These are phyloP conservation scores for Oryza longistaminata DNA, from an alignment of 176 grass and related monocot genomes.

Conservation along the genomic window DNA sequence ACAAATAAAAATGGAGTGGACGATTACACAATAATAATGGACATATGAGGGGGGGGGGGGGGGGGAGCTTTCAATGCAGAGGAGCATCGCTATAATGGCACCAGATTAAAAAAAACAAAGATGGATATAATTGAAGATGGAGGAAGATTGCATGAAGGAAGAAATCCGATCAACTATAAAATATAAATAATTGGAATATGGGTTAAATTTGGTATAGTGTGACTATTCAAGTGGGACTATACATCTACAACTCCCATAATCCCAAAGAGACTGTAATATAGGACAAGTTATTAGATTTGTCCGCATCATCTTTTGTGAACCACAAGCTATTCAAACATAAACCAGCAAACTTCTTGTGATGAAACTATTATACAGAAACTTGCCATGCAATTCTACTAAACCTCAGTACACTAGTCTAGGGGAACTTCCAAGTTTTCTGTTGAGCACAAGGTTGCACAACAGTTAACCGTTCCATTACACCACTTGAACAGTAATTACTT, in stretches of 20 bases:
- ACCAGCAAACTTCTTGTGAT: slow-evolving; percentile 2
- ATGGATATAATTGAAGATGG: slow-evolving; percentile 1
- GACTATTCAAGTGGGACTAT: not conserved
- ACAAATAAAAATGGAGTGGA: not conserved
- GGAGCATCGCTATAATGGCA: not conserved
- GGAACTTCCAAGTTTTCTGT: not conserved
- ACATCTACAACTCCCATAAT: not conserved
- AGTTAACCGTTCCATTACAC: slow-evolving; percentile 18
- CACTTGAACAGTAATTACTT: slow-evolving; percentile 20
- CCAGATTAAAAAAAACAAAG: slow-evolving; percentile 5
- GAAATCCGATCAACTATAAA: slow-evolving; percentile 3
- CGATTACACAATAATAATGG: slow-evolving; percentile 28
- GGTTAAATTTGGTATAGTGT: slow-evolving; percentile 5
- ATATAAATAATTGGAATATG: slow-evolving; percentile 10
- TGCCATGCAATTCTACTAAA: slow-evolving; percentile 11
- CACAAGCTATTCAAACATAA: slow-evolving; percentile 22
- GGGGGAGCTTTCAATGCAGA: not conserved
- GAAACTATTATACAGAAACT: slow-evolving; percentile 6
- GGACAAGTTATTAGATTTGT: slow-evolving; percentile 3
- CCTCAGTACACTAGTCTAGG: not conserved
- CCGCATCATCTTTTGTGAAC: slow-evolving; percentile 22
- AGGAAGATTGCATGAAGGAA: not conserved
- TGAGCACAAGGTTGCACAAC: not conserved
- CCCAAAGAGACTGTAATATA: not conserved
- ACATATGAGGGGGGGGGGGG: not conserved